phyloP scores from a whole-genome alignment of 1,139 yeast genomes.

The Candida labiduridarum region DNA sequence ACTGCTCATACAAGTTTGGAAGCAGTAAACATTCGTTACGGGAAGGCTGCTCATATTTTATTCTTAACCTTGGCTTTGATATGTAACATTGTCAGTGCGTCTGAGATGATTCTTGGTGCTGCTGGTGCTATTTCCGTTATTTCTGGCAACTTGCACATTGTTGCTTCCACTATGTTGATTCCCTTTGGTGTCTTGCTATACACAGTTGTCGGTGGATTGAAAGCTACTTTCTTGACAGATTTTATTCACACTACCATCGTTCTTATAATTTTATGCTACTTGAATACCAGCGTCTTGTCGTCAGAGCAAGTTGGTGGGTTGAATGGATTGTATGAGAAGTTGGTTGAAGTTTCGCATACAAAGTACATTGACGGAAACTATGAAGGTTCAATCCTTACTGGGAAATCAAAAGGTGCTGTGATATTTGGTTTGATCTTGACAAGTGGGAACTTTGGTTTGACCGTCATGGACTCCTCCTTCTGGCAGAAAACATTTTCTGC shows the following conservation, averaged over 20 bases:
- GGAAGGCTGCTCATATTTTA: constrained; percentile 30
- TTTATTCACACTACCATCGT: constrained; percentile 37
- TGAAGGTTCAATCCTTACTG: constrained; percentile 37
- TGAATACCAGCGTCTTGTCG: constrained; percentile 28
- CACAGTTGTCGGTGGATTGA: constrained; percentile 43
- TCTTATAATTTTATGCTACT: constrained; percentile 29
- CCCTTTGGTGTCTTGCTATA: constrained; percentile 42
- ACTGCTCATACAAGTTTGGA: constrained; percentile 32
- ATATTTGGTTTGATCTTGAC: constrained; percentile 32
- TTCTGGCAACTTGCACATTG: constrained; percentile 35
- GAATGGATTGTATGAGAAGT: constrained; percentile 28
- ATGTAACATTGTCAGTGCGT: constrained; percentile 34
- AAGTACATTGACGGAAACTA: constrained; percentile 33
- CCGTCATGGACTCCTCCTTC: constrained; percentile 34
- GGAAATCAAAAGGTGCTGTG: constrained; percentile 37
- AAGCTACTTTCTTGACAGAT: constrained; percentile 43
- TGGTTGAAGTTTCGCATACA: constrained; percentile 18
- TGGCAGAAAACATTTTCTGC: constrained; percentile 41
- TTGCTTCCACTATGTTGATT: constrained; percentile 34
- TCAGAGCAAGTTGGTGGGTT: constrained; percentile 32
- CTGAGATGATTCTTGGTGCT: constrained; percentile 41
- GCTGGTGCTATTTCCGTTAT: constrained; percentile 36
- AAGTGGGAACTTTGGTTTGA: constrained; percentile 31
- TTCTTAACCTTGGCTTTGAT: constrained; percentile 34
- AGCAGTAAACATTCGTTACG: constrained; percentile 33